phyloP scores from a whole-genome alignment of 345 rosid species.

The Eucalyptus brandiana region DNA sequence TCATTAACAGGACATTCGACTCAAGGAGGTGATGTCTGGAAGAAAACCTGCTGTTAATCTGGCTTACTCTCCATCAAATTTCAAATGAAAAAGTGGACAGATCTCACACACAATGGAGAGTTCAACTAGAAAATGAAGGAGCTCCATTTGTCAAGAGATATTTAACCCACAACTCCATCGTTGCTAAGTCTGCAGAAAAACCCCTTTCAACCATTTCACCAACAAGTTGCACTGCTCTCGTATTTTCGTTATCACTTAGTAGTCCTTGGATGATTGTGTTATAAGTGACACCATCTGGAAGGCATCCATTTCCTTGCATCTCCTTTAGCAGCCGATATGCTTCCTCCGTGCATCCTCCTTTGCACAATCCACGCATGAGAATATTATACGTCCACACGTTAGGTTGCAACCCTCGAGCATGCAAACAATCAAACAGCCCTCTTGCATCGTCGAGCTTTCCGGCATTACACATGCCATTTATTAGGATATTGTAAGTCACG shows the following conservation, averaged over 20 bases:
- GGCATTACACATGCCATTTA: neutral
- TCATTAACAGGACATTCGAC: neutral
- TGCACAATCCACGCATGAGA: neutral
- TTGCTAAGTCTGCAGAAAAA: fast-evolving
- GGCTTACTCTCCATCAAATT: neutral
- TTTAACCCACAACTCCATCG: neutral
- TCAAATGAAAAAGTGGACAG: neutral
- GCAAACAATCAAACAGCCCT: neutral
- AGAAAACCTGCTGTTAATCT: neutral
- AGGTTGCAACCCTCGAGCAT: neutral
- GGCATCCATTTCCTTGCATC: neutral
- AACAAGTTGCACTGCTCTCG: neutral
- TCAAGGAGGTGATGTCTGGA: neutral
- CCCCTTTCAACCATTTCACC: neutral
- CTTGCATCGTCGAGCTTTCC: neutral
- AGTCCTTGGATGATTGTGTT: neutral
- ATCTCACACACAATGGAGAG: neutral
- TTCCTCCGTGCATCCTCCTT: neutral
- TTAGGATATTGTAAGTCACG: neutral
- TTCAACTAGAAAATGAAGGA: neutral
- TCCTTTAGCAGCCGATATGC: neutral
- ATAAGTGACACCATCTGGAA: neutral
- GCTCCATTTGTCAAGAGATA: neutral
- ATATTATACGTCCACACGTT: fast-evolving
- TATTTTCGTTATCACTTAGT: neutral